A percentile compares a stretch with the other conserved stretches of the same genome.
Conservation (phyloP, 371 early-diverging fungal genomes). For the Mortierella polycephala region DNA sequence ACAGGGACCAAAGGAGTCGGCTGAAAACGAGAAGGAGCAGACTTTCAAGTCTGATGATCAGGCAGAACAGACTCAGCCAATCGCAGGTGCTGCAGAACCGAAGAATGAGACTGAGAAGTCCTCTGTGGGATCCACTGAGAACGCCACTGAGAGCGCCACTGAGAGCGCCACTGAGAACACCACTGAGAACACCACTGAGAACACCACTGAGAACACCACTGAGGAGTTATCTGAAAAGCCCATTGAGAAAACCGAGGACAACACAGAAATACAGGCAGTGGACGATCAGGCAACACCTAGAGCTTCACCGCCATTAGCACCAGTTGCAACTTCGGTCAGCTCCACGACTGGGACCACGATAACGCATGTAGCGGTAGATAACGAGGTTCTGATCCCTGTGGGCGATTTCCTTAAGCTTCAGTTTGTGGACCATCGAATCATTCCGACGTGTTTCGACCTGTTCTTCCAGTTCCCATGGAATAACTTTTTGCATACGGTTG, state of each 20-base stretch:
- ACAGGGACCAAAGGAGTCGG: conserved; percentile 68
- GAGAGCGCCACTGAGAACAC: not conserved
- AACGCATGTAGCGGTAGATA: not conserved
- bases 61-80: not conserved
- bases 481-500: conserved; percentile 93
- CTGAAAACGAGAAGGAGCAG: not conserved
- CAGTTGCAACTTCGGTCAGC: conserved; percentile 9
- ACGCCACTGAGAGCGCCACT: not conserved
- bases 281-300: conserved; percentile 35
- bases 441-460: conserved; percentile 71
- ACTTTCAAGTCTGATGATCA: not conserved
- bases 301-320: conserved; percentile 29
- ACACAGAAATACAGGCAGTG: not conserved
- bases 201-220: not conserved
- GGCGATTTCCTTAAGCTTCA: conserved; percentile 75
- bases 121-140: too few species aligned
- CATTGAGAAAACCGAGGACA: conserved; percentile 9
- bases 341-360: conserved; percentile 5
- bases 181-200: not conserved
- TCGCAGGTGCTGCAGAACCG: not conserved
- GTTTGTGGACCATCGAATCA: conserved; percentile 67
- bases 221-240: not conserved
- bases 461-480: conserved; percentile 92
- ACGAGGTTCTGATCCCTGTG: conserved; percentile 55
- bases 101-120: not conserved